These are phyloP conservation scores for Aechmea fasciata DNA, from an alignment of 176 grass and related monocot genomes.

Conservation along the genomic window DNA sequence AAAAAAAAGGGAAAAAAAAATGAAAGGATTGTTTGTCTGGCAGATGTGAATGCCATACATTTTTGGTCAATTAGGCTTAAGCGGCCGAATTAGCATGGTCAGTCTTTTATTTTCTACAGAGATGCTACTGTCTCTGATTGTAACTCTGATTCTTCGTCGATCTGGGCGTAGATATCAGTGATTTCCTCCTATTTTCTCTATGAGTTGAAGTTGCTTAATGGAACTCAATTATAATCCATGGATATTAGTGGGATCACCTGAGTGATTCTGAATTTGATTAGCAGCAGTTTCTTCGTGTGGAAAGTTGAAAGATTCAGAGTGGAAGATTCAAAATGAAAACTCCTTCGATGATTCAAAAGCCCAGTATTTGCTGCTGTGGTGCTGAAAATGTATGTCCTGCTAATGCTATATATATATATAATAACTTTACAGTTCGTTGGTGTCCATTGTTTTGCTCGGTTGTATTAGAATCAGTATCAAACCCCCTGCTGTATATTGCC, in stretches of 20 bases:
- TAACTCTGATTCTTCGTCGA: neutral
- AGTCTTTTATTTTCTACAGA: no score
- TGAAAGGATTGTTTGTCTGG: conserved; percentile 16
- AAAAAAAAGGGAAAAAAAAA: neutral
- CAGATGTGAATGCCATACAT: neutral
- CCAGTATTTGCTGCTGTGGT: no score
- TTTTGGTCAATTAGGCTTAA: conserved; percentile 13
- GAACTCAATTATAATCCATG: neutral
- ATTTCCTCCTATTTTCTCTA: neutral
- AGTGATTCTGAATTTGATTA: neutral
- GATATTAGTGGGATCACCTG: neutral
- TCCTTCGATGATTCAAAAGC: no score
- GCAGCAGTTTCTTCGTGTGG: no score
- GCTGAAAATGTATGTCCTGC: no score
- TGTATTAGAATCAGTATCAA: no score
- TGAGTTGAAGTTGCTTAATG: neutral
- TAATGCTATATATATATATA: no score
- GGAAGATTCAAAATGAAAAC: no score
- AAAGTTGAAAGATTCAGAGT: no score
- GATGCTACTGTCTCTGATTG: neutral
- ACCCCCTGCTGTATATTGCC: no score
- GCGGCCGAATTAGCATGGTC: conserved; percentile 4
- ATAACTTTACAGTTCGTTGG: no score
- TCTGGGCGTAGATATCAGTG: neutral
- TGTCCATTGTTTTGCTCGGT: no score